phyloP scores from a whole-genome alignment of 2,329 filamentous ascomycete genomes.

The Chaetomiaceae sp. region DNA sequence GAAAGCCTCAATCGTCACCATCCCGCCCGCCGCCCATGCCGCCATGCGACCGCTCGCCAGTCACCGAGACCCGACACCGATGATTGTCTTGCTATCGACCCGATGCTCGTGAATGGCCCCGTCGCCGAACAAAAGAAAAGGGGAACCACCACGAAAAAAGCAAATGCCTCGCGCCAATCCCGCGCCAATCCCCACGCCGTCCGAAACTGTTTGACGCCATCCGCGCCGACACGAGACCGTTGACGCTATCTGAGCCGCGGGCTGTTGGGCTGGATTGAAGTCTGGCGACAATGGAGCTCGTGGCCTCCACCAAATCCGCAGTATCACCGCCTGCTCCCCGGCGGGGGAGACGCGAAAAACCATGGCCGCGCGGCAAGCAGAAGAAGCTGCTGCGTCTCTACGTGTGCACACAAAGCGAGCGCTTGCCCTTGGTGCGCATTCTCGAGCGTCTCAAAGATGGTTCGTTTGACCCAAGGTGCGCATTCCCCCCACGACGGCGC shows the following conservation, averaged over 20 bases:
- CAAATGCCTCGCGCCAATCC: too few relatives aligned
- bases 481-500: not conserved
- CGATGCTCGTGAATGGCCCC: constrained; percentile 2
- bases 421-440: constrained; percentile 26
- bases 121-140: not conserved
- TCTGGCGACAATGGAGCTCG: constrained; percentile 18
- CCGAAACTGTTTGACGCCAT: constrained; percentile 1
- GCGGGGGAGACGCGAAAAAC: constrained; percentile 27
- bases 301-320: constrained; percentile 15
- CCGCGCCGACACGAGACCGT: not conserved
- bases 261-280: not conserved
- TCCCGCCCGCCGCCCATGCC: constrained; percentile 3
- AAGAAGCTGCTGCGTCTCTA: constrained; percentile 27
- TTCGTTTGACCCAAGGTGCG: constrained; percentile 27
- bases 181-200: too few relatives aligned
- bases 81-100: not conserved
- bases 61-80: not conserved
- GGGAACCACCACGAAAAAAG: not conserved
- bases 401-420: constrained; percentile 28
- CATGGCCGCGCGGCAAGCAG: constrained; percentile 27
- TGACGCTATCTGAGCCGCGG: not conserved
- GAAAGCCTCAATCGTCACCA: constrained; percentile 22
- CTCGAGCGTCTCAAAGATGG: constrained; percentile 27
- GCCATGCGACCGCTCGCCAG: constrained; percentile 5
- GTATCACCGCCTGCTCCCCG: constrained; percentile 23